phyloP scores from a whole-genome alignment of 1,139 yeast genomes.

The Saccharomyces uvarum region DNA sequence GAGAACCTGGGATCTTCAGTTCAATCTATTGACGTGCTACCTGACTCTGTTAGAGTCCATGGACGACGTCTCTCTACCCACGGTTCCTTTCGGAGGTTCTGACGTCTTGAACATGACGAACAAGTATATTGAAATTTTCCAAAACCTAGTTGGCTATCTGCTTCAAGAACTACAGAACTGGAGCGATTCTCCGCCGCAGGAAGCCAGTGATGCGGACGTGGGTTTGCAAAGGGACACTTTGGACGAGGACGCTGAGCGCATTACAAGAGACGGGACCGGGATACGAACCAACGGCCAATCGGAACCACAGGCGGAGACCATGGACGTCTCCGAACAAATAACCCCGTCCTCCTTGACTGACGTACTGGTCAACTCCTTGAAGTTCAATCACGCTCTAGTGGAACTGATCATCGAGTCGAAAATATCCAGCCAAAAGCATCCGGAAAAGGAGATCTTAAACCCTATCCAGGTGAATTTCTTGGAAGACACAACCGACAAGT shows the following conservation, averaged over 20 bases:
- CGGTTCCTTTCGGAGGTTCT: slow-evolving; percentile 8
- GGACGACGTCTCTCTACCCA: slow-evolving; percentile 6
- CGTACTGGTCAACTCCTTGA: slow-evolving; percentile 17
- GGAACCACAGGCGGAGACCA: slow-evolving; percentile 11
- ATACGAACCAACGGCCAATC: slow-evolving; percentile 5
- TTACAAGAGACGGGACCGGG: slow-evolving; percentile 12
- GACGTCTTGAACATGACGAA: slow-evolving; percentile 13
- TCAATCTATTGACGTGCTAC: slow-evolving; percentile 27
- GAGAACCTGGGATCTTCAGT: slow-evolving; percentile 30
- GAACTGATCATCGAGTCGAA: slow-evolving; percentile 17
- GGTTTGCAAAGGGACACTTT: slow-evolving; percentile 5
- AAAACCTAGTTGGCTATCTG: slow-evolving; percentile 12
- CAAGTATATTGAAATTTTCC: slow-evolving; percentile 13
- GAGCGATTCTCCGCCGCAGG: not conserved
- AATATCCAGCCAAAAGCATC: slow-evolving; percentile 2
- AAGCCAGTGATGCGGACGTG: slow-evolving; percentile 3
- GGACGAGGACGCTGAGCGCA: slow-evolving; percentile 1
- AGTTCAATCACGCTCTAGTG: slow-evolving; percentile 16
- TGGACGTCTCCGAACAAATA: slow-evolving; percentile 26
- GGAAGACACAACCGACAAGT: slow-evolving; percentile 14
- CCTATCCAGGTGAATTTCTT: slow-evolving; percentile 19
- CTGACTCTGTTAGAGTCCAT: slow-evolving; percentile 20
- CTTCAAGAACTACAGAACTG: slow-evolving; percentile 16
- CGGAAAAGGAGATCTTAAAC: slow-evolving; percentile 9
- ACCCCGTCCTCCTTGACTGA: slow-evolving; percentile 21